Conservation (phyloP, 306 rosid genomes). For the Prunus davidiana region DNA sequence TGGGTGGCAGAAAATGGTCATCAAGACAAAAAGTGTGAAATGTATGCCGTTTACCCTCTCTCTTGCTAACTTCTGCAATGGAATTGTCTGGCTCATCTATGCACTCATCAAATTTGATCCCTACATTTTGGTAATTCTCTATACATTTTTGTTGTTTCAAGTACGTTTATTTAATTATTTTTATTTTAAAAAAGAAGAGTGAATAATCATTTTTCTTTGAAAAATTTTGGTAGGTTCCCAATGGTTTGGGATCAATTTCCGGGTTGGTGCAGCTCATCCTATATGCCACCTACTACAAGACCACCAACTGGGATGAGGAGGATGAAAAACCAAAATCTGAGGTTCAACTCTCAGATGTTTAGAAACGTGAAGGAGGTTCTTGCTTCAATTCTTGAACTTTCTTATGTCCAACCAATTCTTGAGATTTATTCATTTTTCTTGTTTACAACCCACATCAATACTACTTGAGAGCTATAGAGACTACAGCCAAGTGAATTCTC, state of each 20-base stretch:
- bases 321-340: background rate
- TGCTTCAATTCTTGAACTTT: background rate
- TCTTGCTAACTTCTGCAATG: slow-evolving; percentile 49
- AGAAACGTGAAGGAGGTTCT: too few species aligned
- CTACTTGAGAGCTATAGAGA: too few species aligned
- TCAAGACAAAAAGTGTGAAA: slow-evolving; percentile 61
- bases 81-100: slow-evolving; percentile 44
- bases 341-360: background rate
- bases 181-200: too few species aligned
- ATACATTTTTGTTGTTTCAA: background rate
- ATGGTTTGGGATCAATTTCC: slow-evolving; percentile 41
- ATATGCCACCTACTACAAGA: slow-evolving; percentile 33
- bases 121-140: slow-evolving; percentile 29
- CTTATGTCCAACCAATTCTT: background rate
- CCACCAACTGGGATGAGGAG: background rate
- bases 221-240: slow-evolving; percentile 32
- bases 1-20: slow-evolving; percentile 57
- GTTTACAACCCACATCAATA: too few species aligned
- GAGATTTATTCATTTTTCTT: background rate
- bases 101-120: slow-evolving; percentile 43
- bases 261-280: slow-evolving; percentile 41
- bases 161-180: too few species aligned
- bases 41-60: slow-evolving; percentile 90
- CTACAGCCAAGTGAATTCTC: too few species aligned
- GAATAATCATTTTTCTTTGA: background rate